Conservation (phyloP, 768 basidiomycete species). For the Collybia mongolica region DNA sequence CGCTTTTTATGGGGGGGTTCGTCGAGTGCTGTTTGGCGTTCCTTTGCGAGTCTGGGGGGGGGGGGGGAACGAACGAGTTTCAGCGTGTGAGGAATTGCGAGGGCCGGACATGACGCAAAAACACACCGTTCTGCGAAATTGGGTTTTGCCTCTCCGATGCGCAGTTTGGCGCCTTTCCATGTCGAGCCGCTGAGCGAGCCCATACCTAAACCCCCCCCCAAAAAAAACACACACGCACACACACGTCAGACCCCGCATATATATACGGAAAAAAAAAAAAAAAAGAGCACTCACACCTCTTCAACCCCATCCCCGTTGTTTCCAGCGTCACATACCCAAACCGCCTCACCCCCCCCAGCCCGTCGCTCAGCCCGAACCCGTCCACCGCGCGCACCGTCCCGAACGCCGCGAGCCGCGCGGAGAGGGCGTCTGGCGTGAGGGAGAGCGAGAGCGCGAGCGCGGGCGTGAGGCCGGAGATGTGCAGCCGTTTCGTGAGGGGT, state of each 20-base stretch:
- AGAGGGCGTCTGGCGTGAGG: conserved; percentile 57
- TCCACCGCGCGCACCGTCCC: conserved; percentile 69
- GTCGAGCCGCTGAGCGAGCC: conserved; percentile 76
- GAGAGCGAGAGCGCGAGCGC: too few relatives aligned
- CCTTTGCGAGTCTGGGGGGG: conserved; percentile 28
- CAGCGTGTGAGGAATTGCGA: conserved; percentile 2
- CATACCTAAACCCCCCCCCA: conserved; percentile 51
- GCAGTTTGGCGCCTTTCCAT: conserved; percentile 86
- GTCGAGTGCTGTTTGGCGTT: conserved; percentile 25
- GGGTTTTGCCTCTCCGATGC: conserved; percentile 81
- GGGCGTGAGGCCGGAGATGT: conserved; percentile 75
- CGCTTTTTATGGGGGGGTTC: conserved; percentile 46
- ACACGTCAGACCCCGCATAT: background rate
- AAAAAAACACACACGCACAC: background rate
- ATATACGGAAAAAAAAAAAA: background rate
- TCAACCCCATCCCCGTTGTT: conserved; percentile 54
- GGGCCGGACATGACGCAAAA: too few relatives aligned
- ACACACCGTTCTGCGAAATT: conserved; percentile 65
- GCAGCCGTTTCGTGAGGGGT: conserved; percentile 56
- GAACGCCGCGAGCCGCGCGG: conserved; percentile 57
- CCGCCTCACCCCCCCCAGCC: conserved; percentile 61
- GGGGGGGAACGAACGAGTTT: background rate
- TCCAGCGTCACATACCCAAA: conserved; percentile 77
- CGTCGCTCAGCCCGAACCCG: conserved; percentile 64
- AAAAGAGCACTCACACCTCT: conserved; percentile 53